Base-by-base conservation (phyloP, 495 filamentous ascomycete genomes). In the Aspergillus indologenus region DNA sequence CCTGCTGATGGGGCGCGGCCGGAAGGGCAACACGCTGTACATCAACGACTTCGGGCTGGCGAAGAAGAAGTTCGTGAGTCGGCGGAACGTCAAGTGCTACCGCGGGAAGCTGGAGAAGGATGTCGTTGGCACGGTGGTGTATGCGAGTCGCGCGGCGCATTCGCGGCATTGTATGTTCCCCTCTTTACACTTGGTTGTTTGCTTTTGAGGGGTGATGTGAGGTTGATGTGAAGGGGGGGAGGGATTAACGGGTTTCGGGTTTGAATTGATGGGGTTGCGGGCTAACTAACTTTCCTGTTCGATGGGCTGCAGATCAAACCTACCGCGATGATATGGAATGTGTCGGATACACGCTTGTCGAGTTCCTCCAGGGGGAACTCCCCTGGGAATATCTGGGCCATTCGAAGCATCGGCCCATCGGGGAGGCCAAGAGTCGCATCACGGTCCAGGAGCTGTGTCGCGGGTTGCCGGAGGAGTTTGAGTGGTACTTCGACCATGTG, bases 301-400 rank as follows among this genome's bases (percentile, higher is more conserved):
- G n/a, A n/a, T n/a, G n/a, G n/a, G n/a, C 26, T 29, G 18, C 15
- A 51, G 48, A 6, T 29, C 23, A 31, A 19, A 42, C 55, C 14
- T 47, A 40, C 24, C 56, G 63, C 14, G 70, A 78, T 52, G 70
- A 78, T 49, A 53, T 79, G 54, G 73, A 79, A 57, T 68, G 70
- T 51, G 60, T 79, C 21, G 73, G 73, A 54, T 79, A 77, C 58
- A 53, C 75, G 15, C 56, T 75, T 18, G 34, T 74, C 19, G 74
- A 75, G 59, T 71, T 79, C 42, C 48, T 69, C 56, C 62, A 63
- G 29, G 70, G 75, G 53, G 62, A 61, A n/a, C 64, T 79, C 15
- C 77, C 72, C 22, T 80, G 73, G 75, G 59, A 73, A 43, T 5
- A 29, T 3, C 15, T 51, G 4, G 18, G 12, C 3, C 17, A 24